A percentile compares a stretch with the other conserved stretches of the same genome.
These are phyloP conservation scores for Rhizopogon salebrosus DNA, from an alignment of 768 basidiomycete species.

Conservation along the genomic window DNA sequence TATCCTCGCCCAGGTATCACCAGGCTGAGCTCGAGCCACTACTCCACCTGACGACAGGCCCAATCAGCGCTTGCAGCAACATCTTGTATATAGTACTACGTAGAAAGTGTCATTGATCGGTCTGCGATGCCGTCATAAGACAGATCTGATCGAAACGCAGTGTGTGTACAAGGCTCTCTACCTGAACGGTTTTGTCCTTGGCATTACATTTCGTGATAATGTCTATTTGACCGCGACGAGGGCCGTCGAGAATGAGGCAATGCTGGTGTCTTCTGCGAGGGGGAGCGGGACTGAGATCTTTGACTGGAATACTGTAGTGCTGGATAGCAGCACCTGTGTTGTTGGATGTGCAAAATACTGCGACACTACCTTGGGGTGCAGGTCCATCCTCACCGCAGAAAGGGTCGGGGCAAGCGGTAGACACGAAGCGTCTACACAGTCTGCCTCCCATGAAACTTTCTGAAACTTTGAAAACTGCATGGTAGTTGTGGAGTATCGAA, in stretches of 20 bases:
- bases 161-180: not conserved
- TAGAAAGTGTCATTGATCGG: no score
- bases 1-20: not conserved
- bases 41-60: no score
- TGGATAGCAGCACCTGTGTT: not conserved
- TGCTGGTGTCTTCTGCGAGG: not conserved
- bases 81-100: conserved; percentile 13
- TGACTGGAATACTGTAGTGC: not conserved
- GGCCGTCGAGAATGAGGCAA: not conserved
- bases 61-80: conserved; percentile 14
- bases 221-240: not conserved
- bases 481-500: not conserved
- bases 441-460: not conserved
- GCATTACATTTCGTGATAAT: not conserved
- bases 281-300: not conserved
- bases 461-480: not conserved
- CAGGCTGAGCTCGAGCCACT: conserved; percentile 15
- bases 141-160: not conserved
- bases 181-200: not conserved
- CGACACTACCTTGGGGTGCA: not conserved
- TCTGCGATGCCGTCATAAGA: not conserved
- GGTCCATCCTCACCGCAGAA: not conserved
- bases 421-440: not conserved
- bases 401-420: not conserved
- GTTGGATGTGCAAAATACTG: not conserved